Conservation (phyloP, 2,329 filamentous ascomycete species). For the Rhynchosporium secalis region DNA sequence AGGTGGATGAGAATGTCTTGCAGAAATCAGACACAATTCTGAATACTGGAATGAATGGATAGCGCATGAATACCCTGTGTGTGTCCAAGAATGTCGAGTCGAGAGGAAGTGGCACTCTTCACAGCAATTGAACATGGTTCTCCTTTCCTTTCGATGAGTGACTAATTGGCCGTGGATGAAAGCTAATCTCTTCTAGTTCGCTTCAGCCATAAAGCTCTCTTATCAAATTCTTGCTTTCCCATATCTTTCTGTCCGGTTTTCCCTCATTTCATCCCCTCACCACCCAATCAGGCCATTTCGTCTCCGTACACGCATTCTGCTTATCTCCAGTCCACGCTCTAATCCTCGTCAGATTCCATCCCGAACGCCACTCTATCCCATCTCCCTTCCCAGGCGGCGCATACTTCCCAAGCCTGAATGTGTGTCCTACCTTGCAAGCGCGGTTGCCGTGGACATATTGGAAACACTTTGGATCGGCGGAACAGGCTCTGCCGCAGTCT, state of each 20-base stretch:
- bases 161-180: no score
- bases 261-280: neutral
- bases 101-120: no score
- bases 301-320: constrained; percentile 21
- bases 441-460: constrained; percentile 40
- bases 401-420: constrained; percentile 23
- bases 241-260: no score
- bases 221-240: no score
- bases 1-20: neutral
- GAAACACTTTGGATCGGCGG: constrained; percentile 40
- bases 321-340: constrained; percentile 18
- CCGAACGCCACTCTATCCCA: constrained; percentile 19
- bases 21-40: neutral
- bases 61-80: constrained; percentile 6
- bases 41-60: neutral
- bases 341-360: constrained; percentile 27
- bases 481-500: constrained; percentile 52
- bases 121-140: no score
- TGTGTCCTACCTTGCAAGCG: constrained; percentile 22
- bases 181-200: no score
- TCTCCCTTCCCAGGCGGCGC: constrained; percentile 11
- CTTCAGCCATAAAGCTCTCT: no score
- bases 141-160: no score
- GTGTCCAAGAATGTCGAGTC: neutral
- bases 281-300: constrained; percentile 18